Conservation (phyloP, 768 basidiomycete genomes). For the Rhizopogon vesiculosus region DNA sequence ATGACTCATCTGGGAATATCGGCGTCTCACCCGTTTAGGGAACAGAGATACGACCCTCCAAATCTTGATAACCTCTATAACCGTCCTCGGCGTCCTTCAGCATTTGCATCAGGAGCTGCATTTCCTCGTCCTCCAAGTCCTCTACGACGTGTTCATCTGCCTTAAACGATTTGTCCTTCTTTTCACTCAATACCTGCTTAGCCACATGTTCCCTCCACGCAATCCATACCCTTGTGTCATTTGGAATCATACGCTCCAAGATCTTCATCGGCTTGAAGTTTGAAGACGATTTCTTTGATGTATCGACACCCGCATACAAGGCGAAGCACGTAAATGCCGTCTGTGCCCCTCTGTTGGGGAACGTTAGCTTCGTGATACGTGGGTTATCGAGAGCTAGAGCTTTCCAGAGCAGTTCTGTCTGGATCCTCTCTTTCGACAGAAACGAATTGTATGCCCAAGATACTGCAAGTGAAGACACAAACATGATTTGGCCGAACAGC, state of each 20-base stretch:
- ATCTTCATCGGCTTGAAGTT: conserved; percentile 9
- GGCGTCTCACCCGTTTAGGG: not conserved
- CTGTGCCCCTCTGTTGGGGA: conserved; percentile 14
- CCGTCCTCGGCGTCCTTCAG: not conserved
- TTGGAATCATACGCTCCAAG: conserved; percentile 10
- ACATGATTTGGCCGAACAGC: conserved; percentile 31
- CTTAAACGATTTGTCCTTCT: not conserved
- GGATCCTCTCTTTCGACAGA: conserved; percentile 16
- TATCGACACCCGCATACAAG: not conserved
- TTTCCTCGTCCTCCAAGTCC: not conserved
- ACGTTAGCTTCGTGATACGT: conserved; percentile 2
- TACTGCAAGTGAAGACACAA: conserved; percentile 23
- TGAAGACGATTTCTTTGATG: not conserved
- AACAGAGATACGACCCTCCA: too few relatives aligned
- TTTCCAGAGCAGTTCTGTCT: conserved; percentile 16
- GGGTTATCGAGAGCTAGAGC: conserved; percentile 15
- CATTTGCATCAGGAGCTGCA: not conserved
- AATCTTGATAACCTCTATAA: not conserved
- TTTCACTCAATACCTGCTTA: conserved; percentile 2
- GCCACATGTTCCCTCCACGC: conserved; percentile 16
- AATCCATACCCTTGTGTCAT: conserved; percentile 18
- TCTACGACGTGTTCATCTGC: not conserved
- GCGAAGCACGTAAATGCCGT: conserved; percentile 11
- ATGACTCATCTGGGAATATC: too few relatives aligned
- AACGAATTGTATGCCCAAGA: conserved; percentile 30